A percentile compares a stretch with the other conserved stretches of the same genome.
phyloP scores from a whole-genome alignment of 495 filamentous ascomycete genomes.

The Podospora pseudocomata region DNA sequence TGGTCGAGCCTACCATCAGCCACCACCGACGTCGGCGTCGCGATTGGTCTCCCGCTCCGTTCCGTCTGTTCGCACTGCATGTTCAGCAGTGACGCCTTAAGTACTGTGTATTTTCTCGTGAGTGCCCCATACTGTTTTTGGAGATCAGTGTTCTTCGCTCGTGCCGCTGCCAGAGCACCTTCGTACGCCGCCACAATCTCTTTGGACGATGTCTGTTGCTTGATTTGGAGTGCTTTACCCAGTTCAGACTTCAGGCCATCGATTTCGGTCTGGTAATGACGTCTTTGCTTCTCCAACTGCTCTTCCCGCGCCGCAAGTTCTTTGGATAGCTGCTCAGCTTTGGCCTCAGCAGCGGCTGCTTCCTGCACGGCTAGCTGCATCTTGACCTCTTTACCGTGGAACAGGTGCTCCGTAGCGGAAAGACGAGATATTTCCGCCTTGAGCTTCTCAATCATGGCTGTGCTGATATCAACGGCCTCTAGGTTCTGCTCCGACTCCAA shows the following conservation, averaged over 20 bases:
- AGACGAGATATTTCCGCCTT: conserved; percentile 55
- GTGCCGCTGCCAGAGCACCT: conserved; percentile 35
- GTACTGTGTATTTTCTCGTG: conserved; percentile 39
- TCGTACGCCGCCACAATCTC: conserved; percentile 37
- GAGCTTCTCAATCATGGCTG: conserved; percentile 58
- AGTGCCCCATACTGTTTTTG: conserved; percentile 40
- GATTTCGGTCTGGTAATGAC: conserved; percentile 45
- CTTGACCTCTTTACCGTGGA: conserved; percentile 56
- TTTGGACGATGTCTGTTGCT: conserved; percentile 38
- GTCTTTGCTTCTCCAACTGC: conserved; percentile 46
- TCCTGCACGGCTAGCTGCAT: conserved; percentile 49
- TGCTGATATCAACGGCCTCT: conserved; percentile 53
- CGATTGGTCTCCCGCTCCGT: conserved; percentile 5
- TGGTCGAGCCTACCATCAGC: neutral
- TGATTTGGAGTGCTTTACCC: conserved; percentile 40
- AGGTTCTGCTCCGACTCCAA: conserved; percentile 56
- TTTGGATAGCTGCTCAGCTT: conserved; percentile 49
- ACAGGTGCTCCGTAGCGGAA: conserved; percentile 51
- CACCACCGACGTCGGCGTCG: neutral
- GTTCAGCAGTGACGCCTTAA: conserved; percentile 38
- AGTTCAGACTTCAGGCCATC: conserved; percentile 39
- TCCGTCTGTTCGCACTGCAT: conserved; percentile 27
- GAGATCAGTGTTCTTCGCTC: conserved; percentile 42
- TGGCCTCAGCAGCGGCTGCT: conserved; percentile 48
- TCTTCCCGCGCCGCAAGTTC: conserved; percentile 51